A percentile compares a stretch with the other conserved stretches of the same genome.
These are phyloP conservation scores for Mycena haematopus DNA, from an alignment of 768 basidiomycete genomes.

Conservation along the genomic window DNA sequence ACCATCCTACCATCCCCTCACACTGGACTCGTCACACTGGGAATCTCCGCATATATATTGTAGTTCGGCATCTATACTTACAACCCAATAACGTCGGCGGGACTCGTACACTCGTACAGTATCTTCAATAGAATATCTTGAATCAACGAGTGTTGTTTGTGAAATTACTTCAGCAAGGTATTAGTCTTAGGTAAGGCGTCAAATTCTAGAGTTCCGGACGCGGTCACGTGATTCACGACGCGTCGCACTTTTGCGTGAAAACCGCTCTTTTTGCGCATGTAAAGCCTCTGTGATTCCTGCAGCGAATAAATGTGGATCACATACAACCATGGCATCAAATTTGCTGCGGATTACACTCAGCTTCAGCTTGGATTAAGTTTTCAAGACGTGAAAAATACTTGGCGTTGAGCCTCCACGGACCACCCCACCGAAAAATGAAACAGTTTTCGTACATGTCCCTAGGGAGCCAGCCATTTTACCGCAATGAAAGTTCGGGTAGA, in stretches of 20 bases:
- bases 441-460: too few relatives aligned
- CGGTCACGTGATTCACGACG: constrained; percentile 10
- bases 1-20: background rate
- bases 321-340: too few relatives aligned
- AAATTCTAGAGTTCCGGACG: background rate
- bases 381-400: too few relatives aligned
- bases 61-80: constrained; percentile 13
- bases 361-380: background rate
- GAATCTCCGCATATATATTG: constrained; percentile 22
- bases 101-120: constrained; percentile 23
- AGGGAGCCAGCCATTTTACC: too few relatives aligned
- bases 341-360: background rate
- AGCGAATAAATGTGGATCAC: too few relatives aligned
- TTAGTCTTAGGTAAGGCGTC: too few relatives aligned
- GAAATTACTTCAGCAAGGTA: too few relatives aligned
- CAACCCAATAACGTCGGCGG: constrained; percentile 17
- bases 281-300: too few relatives aligned
- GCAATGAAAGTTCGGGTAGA: too few relatives aligned
- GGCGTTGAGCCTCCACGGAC: too few relatives aligned
- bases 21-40: constrained; percentile 14
- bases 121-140: constrained; percentile 24
- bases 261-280: too few relatives aligned
- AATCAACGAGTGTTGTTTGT: background rate
- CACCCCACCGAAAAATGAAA: too few relatives aligned
- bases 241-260: background rate